Evolutionary conservation across 306 rosid genomes (phyloP), one percentile per base, ranked within the genome.

Genomic region (Luffa aegyptiaca): DNA sequence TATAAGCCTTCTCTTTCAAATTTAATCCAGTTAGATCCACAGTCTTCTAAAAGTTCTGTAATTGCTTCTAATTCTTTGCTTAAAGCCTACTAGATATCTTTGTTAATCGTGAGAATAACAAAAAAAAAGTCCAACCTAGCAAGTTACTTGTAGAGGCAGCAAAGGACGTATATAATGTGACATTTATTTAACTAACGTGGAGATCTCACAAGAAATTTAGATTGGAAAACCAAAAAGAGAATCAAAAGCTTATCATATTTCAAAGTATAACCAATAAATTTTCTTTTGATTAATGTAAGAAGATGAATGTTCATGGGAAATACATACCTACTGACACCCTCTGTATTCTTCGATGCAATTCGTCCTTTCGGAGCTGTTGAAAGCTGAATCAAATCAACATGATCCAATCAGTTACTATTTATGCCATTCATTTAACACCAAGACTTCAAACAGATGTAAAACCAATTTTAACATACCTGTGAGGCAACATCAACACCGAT

Each of bases 281-380:
- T n/a, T 42, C 17, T 41, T 68, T 68, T 20, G 17, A 66, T 66
- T 36, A 9, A 9, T 41, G 74, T 10, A 41, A 66, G 73, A 42
- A 37, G 57, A 21, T 45, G 39, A 21, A 48, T 20, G 33, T 71
- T 71, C n/a, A 68, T 62, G 46, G 65, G 21, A 53, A 31, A 57
- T 42, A 56, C 48, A 31, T 89, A 96, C 99, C 98, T 96, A 90
- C 93, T 33, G 37, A 78, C 97, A 77, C 85, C 89, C 88, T 81
- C 96, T 21, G 98, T 71, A 77, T 80, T 93, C 89, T 87, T 96
- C 56, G 88, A 59, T 14, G 83, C 89, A 65, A 93, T 86, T 88
- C 89, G 91, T 84, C 98, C 99, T 86, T 91, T 96, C 17, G 99
- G 99, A 85, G 97, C 99, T 36, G 91, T 85, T 83, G 99, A 93